Evolutionary conservation across 2,329 filamentous ascomycete species (phyloP).

Genomic region (Colletotrichum magnum): DNA sequence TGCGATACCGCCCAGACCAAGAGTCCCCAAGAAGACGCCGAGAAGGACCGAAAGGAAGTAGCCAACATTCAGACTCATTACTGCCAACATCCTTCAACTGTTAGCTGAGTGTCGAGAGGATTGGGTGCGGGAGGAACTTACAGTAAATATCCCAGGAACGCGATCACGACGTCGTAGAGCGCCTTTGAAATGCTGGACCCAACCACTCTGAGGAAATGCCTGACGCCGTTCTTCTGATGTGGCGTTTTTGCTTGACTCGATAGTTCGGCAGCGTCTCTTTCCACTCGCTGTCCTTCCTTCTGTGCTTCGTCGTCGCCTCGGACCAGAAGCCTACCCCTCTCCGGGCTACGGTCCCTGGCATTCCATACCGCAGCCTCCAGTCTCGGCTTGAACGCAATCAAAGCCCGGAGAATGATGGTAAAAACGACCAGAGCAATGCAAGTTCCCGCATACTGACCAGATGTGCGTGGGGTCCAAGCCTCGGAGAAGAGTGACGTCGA

Average conservation of each 20-base stretch:
- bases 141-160: constrained; percentile 76
- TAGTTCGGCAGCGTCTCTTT: too few species aligned
- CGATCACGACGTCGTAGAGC: constrained; percentile 20
- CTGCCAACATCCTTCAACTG: constrained; percentile 79
- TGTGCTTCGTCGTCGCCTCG: background rate
- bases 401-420: constrained; percentile 19
- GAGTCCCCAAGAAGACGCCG: constrained; percentile 82
- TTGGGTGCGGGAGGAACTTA: constrained; percentile 62
- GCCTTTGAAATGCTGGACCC: constrained; percentile 5
- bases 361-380: constrained; percentile 23
- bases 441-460: constrained; percentile 17
- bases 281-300: background rate
- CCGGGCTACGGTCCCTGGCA: background rate
- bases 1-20: constrained; percentile 69
- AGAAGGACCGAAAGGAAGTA: constrained; percentile 80
- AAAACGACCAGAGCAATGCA: constrained; percentile 19
- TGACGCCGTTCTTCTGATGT: background rate
- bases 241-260: too few species aligned
- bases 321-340: background rate
- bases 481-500: constrained; percentile 9
- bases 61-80: constrained; percentile 85
- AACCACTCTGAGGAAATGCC: background rate
- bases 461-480: constrained; percentile 7
- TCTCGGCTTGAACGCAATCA: constrained; percentile 27
- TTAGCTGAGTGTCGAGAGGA: background rate